Base-by-base conservation (phyloP, 225 moss, liverwort and hornwort species). In the Rhytidiadelphus loreus region DNA sequence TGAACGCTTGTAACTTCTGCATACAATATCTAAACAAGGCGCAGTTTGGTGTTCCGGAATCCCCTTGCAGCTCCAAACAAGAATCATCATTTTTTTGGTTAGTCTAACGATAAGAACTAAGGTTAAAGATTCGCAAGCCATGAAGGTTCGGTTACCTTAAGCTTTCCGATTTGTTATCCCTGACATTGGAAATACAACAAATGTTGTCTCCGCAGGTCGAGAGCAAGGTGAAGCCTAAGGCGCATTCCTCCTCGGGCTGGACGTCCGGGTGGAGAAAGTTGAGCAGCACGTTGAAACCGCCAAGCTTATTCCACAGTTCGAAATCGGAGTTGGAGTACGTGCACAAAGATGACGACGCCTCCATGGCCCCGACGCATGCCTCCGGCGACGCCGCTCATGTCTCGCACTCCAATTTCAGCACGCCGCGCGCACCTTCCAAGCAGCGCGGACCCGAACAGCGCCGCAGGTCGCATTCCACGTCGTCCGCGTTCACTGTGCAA, bases 241-340 rank as follows among this genome's bases (percentile, higher is more conserved):
- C 84, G 64, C 92, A 89, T 46, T 89, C 93, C 59, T 88, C 96
- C 43, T 93, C 91, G 26, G 92, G 91, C 30, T 94, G 94, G 90
- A 87, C 95, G 52, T 92, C 94, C 21, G 95, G 94, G 86, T 96
- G 96, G 96, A 92, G 94, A 78, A 95, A 94, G 88, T 90, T 95
- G 28, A 95, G 94, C 88, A 94, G 70, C 85, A 87, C 92, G 19
- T 83, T 94, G 53, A 94, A 92, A 77, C 56, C 93, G 44, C 92
- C 91, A 73, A 92, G 86, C 77, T 81, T 92, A 53, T 92, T 94
- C 87, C 90, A 90, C 81, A 59, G 84, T 30, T 77, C 92, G n/a
- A 94, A 94, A 87, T 72, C 90, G 7, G 92, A 91, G 60, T 89
- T 84, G 62, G 91, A 91, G 33, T 86, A 87, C 39, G 87, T 82